Evolutionary conservation across 2,329 filamentous ascomycete genomes (phyloP), one percentile per base, ranked within the genome.

Genomic region (Fusarium sp.): DNA sequence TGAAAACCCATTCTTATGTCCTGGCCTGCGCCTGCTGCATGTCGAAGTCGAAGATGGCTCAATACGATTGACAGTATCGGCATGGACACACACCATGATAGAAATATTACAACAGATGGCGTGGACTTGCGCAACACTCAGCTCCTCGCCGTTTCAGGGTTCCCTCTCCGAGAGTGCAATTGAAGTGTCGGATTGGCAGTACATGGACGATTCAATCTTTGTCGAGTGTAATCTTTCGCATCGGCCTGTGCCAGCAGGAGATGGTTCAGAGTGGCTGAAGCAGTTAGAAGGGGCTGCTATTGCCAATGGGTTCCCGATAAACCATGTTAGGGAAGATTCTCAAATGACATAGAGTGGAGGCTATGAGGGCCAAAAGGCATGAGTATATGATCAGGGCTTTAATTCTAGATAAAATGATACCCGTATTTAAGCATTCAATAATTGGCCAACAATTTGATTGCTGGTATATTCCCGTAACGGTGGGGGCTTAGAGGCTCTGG

Each of bases 101-200:
- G 80, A 82, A 18, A 77, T 83, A 5, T 76, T 83, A 6, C 81
- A 83, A 51, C 81, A 82, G 57, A 82, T 83, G 81, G 80, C 79
- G 15, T 83, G 82, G 82, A 79, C 77, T 3, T 83, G 81, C 32
- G 81, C 81, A 3, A 75, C 76, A 4, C 74, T 83, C 15, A 82
- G 80, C 55, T 73, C 81, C 4, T 82, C 82, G 4, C 82, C 82
- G 1, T 80, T 83, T 54, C 78, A 78, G 0, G 78, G 77, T 8
- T 72, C 75, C 1, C 48, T 81, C 0, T 81, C 80, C 0, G 81
- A 83, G 57, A 79, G 79, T 24, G 70, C 72, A 13, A 58, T 80
- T 18, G 79, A 81, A 36, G 70, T 83, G 9, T 75, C 79, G 0
- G 78, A 80, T 36, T 83, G 81, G 78, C 74, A 71, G 6, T 81